Percentiles rank a stretch among this genome's conserved stretches.
phyloP scores from a whole-genome alignment of 192 early-diverging fungal genomes.

The Backusella tarrabulga region DNA sequence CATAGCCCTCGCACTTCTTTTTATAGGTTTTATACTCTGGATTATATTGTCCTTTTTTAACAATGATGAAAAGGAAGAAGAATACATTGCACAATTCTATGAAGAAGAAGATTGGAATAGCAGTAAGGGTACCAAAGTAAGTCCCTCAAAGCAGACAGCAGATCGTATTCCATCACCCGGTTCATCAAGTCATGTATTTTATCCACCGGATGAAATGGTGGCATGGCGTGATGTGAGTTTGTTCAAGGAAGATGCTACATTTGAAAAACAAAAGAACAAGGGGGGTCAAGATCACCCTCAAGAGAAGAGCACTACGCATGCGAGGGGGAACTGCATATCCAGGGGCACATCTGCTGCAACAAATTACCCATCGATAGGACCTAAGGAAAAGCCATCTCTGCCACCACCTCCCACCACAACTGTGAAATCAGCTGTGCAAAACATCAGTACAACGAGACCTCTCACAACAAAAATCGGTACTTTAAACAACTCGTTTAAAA shows the following conservation, averaged over 20 bases:
- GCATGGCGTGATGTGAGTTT: constrained; percentile 9
- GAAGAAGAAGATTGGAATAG: neutral
- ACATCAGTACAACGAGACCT: neutral
- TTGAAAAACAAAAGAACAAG: neutral
- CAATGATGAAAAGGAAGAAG: neutral
- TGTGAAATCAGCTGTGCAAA: neutral
- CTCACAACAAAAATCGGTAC: neutral
- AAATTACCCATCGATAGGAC: neutral
- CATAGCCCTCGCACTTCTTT: constrained; percentile 4
- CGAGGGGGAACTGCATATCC: neutral
- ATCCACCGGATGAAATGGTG: neutral
- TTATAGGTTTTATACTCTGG: constrained; percentile 1
- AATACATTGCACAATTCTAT: neutral
- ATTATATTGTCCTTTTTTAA: neutral
- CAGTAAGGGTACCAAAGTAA: neutral
- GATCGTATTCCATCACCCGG: neutral
- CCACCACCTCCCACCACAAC: neutral
- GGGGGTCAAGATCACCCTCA: neutral
- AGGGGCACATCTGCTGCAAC: neutral
- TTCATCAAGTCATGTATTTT: neutral
- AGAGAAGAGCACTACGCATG: neutral
- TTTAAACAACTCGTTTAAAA: neutral
- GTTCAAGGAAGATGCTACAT: neutral
- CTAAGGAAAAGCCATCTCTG: constrained; percentile 2
- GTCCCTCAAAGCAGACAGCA: no score